Conservation (phyloP, 352 stramenopile species). For the Globisporangium solare region DNA sequence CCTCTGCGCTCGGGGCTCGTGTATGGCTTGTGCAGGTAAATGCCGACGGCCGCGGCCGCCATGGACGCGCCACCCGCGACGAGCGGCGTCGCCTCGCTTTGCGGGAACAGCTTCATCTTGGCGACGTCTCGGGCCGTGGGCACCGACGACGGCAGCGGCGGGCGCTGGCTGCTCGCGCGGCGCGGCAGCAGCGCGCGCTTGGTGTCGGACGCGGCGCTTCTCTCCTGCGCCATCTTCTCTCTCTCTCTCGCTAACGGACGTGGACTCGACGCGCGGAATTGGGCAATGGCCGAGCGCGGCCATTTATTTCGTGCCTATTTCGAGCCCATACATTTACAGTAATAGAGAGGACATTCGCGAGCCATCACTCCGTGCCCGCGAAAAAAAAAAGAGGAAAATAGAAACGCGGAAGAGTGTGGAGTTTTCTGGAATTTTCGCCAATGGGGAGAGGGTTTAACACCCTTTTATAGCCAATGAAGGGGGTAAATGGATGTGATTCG, state of each 20-base stretch:
- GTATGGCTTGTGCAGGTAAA: conserved; percentile 10
- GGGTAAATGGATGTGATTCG: neutral
- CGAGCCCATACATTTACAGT: no score
- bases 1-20: neutral
- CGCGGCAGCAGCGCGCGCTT: neutral
- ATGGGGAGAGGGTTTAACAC: neutral
- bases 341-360: no score
- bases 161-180: neutral
- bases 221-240: neutral
- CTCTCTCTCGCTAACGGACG: no score
- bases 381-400: neutral
- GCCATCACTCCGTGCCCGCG: no score
- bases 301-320: no score
- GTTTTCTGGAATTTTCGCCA: no score
- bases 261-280: no score
- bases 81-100: conserved; percentile 5
- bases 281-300: no score
- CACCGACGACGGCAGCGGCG: neutral
- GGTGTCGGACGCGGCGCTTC: neutral
- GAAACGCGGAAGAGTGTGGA: neutral
- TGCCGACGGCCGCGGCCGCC: conserved; percentile 6
- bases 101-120: conserved; percentile 21
- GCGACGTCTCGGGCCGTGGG: conserved; percentile 20
- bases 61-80: neutral
- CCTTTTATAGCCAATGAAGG: neutral